phyloP scores from a whole-genome alignment of 805 yeast species.

The Candida coquimbonensis region DNA sequence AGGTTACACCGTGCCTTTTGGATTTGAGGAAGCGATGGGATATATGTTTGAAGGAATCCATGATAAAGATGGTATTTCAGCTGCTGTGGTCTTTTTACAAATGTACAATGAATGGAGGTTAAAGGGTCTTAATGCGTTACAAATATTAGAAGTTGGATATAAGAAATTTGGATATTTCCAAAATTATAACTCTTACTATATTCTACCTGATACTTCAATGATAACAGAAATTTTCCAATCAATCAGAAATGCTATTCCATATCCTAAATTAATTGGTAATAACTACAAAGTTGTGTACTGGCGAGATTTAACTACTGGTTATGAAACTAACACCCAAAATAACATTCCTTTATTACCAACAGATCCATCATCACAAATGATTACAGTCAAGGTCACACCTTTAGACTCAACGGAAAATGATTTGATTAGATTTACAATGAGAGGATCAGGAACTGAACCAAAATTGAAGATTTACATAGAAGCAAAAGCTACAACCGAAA shows the following conservation, averaged over 20 bases:
- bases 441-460: conserved; percentile 98
- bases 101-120: conserved; percentile 47
- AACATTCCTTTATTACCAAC: conserved; percentile 59
- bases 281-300: conserved; percentile 49
- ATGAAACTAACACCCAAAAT: conserved; percentile 59
- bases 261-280: conserved; percentile 48
- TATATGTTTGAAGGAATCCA: conserved; percentile 80
- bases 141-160: conserved; percentile 52
- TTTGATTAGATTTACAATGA: conserved; percentile 64
- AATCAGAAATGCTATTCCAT: conserved; percentile 32
- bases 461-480: conserved; percentile 89
- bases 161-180: conserved; percentile 70
- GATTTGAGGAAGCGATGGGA: conserved; percentile 94
- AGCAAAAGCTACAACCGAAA: conserved; percentile 46
- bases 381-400: conserved; percentile 49
- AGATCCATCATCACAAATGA: conserved; percentile 78
- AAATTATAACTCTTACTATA: conserved; percentile 83
- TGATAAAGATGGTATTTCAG: conserved; percentile 91
- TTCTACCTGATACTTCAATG: conserved; percentile 44
- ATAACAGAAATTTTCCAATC: conserved; percentile 50
- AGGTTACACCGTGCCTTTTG: conserved; percentile 77
- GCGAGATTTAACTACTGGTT: conserved; percentile 84
- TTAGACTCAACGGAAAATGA: conserved; percentile 20
- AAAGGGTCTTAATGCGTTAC: conserved; percentile 33
- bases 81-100: conserved; percentile 69